phyloP scores from a whole-genome alignment of 2,329 filamentous ascomycete species.

The Fusarium mundagurra region DNA sequence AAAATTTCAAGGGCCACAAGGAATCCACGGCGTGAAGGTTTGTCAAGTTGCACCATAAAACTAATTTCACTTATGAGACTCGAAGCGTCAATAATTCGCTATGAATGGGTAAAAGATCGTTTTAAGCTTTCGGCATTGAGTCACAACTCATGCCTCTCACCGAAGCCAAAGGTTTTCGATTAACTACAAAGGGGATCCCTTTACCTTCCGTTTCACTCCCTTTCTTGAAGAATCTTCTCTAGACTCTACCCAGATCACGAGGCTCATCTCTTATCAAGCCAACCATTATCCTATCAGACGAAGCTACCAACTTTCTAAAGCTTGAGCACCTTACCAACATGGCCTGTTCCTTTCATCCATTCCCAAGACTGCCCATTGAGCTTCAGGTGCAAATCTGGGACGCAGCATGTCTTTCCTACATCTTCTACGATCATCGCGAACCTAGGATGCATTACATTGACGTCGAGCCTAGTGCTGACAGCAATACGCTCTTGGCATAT shows the following conservation, averaged over 20 bases:
- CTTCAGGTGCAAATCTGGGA: neutral
- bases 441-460: neutral
- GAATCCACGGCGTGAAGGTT: neutral
- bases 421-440: accelerated
- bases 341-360: neutral
- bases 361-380: neutral
- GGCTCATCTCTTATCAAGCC: neutral
- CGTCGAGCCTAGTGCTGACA: neutral
- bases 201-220: neutral
- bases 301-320: too few relatives aligned
- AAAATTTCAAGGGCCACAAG: neutral
- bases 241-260: neutral
- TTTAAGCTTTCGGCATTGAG: neutral
- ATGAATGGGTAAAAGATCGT: neutral
- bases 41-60: neutral
- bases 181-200: accelerated
- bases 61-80: accelerated
- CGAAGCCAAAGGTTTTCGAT: accelerated
- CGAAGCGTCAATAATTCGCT: neutral
- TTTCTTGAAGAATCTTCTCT: neutral
- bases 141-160: neutral
- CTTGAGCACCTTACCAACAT: neutral
- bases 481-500: neutral
- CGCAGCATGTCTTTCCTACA: neutral
- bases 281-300: neutral